A percentile compares a stretch with the other conserved stretches of the same genome.
phyloP scores from a whole-genome alignment of 345 rosid species.

The Ailanthus altissimus region DNA sequence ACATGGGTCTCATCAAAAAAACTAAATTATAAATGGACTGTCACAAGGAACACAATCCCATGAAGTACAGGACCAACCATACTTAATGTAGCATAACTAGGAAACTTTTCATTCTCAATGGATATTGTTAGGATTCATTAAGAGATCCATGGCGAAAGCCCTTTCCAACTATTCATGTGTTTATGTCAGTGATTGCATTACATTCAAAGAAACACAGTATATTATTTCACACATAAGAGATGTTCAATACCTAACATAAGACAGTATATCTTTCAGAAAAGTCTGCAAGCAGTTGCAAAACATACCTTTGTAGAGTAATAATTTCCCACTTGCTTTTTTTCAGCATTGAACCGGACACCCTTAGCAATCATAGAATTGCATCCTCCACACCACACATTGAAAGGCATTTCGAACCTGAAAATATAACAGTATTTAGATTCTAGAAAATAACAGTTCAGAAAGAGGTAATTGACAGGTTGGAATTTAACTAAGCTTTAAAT shows the following conservation, averaged over 20 bases:
- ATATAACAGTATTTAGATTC: background rate
- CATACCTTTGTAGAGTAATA: slow-evolving; percentile 94
- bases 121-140: background rate
- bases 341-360: slow-evolving; percentile 97
- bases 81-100: background rate
- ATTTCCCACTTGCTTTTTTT: slow-evolving; percentile 97
- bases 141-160: background rate
- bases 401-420: slow-evolving; percentile 97
- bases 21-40: slow-evolving; percentile 6
- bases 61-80: background rate
- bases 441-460: background rate
- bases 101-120: background rate
- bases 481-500: background rate
- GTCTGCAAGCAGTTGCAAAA: slow-evolving; percentile 5
- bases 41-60: background rate
- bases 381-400: slow-evolving; percentile 95
- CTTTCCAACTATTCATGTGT: background rate
- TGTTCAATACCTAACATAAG: slow-evolving; percentile 7
- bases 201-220: background rate
- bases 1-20: background rate
- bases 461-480: background rate
- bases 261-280: no score
- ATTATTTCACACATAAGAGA: background rate
- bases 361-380: slow-evolving; percentile 95
- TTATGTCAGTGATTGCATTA: background rate